Evolutionary conservation across 78 protist genomes (phyloP).

Genomic region (Dictyostelium brefeldianum): DNA sequence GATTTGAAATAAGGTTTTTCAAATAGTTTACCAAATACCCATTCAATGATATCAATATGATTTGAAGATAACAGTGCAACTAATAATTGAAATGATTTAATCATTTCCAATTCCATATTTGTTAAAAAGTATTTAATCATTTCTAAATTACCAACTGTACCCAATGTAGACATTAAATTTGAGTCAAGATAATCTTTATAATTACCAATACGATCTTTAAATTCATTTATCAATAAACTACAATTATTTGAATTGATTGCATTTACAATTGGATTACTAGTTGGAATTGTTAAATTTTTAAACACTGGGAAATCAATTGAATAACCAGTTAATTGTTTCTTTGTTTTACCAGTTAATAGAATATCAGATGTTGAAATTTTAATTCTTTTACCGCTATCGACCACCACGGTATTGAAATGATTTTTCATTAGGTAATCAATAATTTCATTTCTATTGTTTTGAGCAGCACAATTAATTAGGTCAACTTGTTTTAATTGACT

Average conservation of each 20-base stretch:
- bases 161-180: neutral
- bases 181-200: neutral
- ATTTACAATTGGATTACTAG: neutral
- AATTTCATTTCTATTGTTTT: neutral
- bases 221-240: neutral
- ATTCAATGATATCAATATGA: neutral
- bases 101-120: neutral
- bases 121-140: neutral
- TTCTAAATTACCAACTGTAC: neutral
- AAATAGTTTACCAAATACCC: neutral
- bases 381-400: neutral
- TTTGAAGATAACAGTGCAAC: neutral
- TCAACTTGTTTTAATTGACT: too few relatives aligned
- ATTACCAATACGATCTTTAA: neutral
- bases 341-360: neutral
- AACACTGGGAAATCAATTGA: neutral
- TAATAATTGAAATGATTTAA: constrained; percentile 3
- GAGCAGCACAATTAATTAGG: neutral
- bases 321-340: neutral
- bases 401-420: neutral
- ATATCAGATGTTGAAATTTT: neutral
- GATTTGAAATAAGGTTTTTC: neutral
- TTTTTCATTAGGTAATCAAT: neutral
- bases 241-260: neutral
- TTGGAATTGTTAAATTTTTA: neutral